Base-by-base conservation (phyloP, 1,139 yeast species). In the Lodderomyces margitis region DNA sequence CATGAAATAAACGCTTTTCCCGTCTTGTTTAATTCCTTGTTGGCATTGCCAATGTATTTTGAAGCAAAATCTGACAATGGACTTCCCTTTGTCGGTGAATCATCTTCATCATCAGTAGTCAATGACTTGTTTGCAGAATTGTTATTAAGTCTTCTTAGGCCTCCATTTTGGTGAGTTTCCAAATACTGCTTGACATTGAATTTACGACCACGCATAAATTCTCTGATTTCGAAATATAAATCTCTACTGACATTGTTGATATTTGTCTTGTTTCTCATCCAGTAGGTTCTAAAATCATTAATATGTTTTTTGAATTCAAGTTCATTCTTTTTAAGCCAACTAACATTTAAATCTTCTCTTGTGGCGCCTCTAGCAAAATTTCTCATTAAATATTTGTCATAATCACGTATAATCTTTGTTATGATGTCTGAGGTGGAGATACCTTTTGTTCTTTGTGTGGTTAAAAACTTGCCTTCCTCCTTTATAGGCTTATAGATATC, bases 301-400 rank as follows among this genome's bases (percentile, higher is more conserved):
- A 92, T 84, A 57, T 91, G 96, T 54, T 91, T 87, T 62, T 87
- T 88, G 64, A 92, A 78, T 52, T 92, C 98, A 52, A 92, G 74
- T 66, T 92, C 98, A 64, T 92, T 92, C 67, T 92, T 92, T 68
- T 92, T 92, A 56, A 92, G 74, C 98, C 98, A 92, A 38, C 96
- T 86, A 19, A 92, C 98, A 59, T 92, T 92, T 55, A 92, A 78
- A 58, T 92, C 98, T 62, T 92, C 88, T 58, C 98, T 78, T 3
- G 97, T 87, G 8, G 97, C 98, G 41, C 98, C 98, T 50, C 98
- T 79, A 10, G 96, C 96, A 65, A 92, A 92, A 66, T 92, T 92
- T 61, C 98, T 80, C 92, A 91, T 86, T 62, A 92, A 72, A 64
- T 92, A 92, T 70, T 91, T 89, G 70, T 92, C 98, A 64, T 92